A percentile compares a stretch with the other conserved stretches of the same genome.
Conservation (phyloP, 2,329 filamentous ascomycete genomes). For the Colletotrichum australisinense region DNA sequence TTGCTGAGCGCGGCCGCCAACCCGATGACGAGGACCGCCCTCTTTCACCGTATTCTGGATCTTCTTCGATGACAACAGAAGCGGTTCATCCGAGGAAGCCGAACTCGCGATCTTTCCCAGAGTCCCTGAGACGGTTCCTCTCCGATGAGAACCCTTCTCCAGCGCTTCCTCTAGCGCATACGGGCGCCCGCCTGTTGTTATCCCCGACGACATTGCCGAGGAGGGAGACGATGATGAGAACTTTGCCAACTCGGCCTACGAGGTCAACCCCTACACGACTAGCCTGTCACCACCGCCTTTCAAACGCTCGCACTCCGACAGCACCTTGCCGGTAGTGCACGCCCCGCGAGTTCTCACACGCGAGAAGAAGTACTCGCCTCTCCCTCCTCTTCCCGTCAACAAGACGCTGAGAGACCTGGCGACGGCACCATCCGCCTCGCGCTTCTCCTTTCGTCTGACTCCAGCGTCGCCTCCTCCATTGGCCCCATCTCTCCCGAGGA, state of each 20-base stretch:
- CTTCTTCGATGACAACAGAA: slow-evolving; percentile 44
- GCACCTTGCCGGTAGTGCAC: slow-evolving; percentile 38
- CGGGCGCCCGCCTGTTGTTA: slow-evolving; percentile 46
- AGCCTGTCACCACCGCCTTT: slow-evolving; percentile 65
- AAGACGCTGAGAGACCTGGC: slow-evolving; percentile 12
- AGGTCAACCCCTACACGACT: slow-evolving; percentile 56
- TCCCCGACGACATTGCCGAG: slow-evolving; percentile 49
- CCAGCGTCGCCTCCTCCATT: slow-evolving; percentile 47
- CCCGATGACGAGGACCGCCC: slow-evolving; percentile 42
- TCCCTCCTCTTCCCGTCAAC: slow-evolving; percentile 11
- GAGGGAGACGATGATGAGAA: slow-evolving; percentile 66
- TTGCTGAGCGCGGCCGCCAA: slow-evolving; percentile 48
- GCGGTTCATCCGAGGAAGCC: slow-evolving; percentile 53
- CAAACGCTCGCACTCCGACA: slow-evolving; percentile 51
- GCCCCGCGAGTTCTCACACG: slow-evolving; percentile 42
- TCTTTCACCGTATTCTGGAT: slow-evolving; percentile 35
- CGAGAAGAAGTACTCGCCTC: slow-evolving; percentile 35
- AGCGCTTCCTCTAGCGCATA: slow-evolving; percentile 35
- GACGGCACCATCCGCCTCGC: slow-evolving; percentile 37
- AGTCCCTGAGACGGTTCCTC: slow-evolving; percentile 64
- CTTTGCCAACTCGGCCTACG: slow-evolving; percentile 67
- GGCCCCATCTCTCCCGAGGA: slow-evolving; percentile 53
- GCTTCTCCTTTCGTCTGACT: slow-evolving; percentile 46
- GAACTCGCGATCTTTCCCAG: slow-evolving; percentile 67
- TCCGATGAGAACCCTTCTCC: slow-evolving; percentile 54